Evolutionary conservation across 169 alveolate species (phyloP).

Genomic region (Theileria equi): DNA sequence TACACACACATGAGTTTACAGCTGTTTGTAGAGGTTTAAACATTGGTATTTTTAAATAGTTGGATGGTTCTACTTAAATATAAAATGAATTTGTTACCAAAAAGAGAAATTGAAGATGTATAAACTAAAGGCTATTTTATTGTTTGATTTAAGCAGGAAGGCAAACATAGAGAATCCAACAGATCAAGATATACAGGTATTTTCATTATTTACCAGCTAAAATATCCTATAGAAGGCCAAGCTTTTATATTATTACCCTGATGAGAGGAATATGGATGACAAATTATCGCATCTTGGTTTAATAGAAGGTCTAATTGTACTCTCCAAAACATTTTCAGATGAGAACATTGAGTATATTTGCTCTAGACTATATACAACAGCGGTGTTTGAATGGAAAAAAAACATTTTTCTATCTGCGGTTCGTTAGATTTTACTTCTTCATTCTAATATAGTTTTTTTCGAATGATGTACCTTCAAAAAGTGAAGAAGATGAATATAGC

Average conservation of each 20-base stretch:
- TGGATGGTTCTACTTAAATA: too few relatives aligned
- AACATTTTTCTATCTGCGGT: slow-evolving; percentile 49
- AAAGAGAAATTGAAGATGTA: too few relatives aligned
- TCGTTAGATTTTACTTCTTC: neutral
- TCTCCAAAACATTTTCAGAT: slow-evolving; percentile 36
- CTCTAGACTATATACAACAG: slow-evolving; percentile 51
- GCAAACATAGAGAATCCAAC: slow-evolving; percentile 37
- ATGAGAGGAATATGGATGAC: slow-evolving; percentile 45
- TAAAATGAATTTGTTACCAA: too few relatives aligned
- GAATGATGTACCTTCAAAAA: neutral
- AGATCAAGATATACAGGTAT: slow-evolving; percentile 60
- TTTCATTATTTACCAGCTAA: neutral
- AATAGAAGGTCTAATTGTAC: slow-evolving; percentile 55
- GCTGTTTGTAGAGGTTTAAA: slow-evolving; percentile 52
- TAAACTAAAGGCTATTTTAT: slow-evolving; percentile 41
- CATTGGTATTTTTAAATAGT: neutral
- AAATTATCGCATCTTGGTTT: slow-evolving; percentile 59
- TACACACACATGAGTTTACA: neutral
- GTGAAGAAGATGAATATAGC: slow-evolving; percentile 57
- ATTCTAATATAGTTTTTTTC: slow-evolving; percentile 15
- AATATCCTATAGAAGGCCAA: slow-evolving; percentile 25
- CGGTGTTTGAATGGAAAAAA: slow-evolving; percentile 38
- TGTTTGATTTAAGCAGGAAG: slow-evolving; percentile 40
- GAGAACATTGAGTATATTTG: slow-evolving; percentile 45
- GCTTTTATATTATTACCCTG: slow-evolving; percentile 58